phyloP scores from a whole-genome alignment of 2,329 filamentous ascomycete species.

The Colletotrichum lindemuthianum region DNA sequence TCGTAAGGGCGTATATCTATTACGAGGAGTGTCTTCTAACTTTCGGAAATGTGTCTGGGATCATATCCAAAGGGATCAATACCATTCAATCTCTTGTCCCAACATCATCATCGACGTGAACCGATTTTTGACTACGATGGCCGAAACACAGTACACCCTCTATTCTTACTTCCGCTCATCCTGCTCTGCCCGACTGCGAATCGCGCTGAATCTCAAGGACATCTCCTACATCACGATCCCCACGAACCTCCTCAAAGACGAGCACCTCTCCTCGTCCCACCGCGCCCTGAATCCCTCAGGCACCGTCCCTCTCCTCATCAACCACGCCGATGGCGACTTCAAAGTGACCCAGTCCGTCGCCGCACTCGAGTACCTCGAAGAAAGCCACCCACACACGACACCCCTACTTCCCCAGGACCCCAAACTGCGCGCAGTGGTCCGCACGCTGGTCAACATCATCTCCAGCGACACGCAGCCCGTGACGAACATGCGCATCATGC shows the following conservation, averaged over 20 bases:
- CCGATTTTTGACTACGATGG: not conserved
- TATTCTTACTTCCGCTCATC: constrained; percentile 72
- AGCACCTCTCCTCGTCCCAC: constrained; percentile 60
- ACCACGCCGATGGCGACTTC: constrained; percentile 46
- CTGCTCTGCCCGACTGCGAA: constrained; percentile 69
- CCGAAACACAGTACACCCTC: constrained; percentile 50
- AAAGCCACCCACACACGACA: constrained; percentile 53
- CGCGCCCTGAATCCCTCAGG: constrained; percentile 61
- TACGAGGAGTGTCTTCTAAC: too few relatives aligned
- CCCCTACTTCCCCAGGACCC: constrained; percentile 60
- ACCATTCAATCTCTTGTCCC: not conserved
- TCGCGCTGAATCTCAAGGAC: constrained; percentile 65
- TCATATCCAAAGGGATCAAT: not conserved
- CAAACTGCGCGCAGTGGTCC: constrained; percentile 57
- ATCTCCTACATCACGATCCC: constrained; percentile 58
- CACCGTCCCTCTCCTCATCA: constrained; percentile 64
- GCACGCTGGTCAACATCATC: constrained; percentile 65
- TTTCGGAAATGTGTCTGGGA: too few relatives aligned
- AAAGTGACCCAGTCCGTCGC: constrained; percentile 67
- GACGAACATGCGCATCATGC: constrained; percentile 65
- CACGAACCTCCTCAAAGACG: constrained; percentile 64
- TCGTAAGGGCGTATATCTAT: too few relatives aligned
- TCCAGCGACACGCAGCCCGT: constrained; percentile 68
- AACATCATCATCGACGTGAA: not conserved
- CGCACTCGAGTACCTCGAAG: constrained; percentile 71